Conservation (phyloP, 306 rosid genomes). For the Luffa aegyptiaca region DNA sequence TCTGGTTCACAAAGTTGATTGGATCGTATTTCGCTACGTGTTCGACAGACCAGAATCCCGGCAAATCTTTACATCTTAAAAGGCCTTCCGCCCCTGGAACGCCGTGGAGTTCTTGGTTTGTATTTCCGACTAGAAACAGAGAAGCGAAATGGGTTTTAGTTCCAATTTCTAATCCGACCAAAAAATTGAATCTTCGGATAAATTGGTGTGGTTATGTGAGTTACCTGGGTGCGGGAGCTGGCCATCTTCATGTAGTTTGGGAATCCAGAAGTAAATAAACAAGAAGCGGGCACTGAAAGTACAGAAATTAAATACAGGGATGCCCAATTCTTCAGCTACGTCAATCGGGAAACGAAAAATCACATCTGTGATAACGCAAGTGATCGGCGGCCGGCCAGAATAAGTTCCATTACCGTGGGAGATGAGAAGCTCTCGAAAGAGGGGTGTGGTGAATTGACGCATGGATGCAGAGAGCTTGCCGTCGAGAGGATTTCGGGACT, state of each 20-base stretch:
- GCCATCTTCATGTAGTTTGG: slow-evolving; percentile 12
- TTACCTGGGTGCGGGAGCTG: slow-evolving; percentile 39
- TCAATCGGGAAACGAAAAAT: slow-evolving; percentile 15
- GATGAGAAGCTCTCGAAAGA: slow-evolving; percentile 17
- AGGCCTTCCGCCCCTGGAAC: slow-evolving; percentile 35
- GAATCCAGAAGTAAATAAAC: slow-evolving; percentile 30
- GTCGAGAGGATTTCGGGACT: too few relatives aligned
- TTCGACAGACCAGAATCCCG: slow-evolving; percentile 8
- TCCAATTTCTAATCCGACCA: neutral
- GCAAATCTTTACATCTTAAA: slow-evolving; percentile 41
- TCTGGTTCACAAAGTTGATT: neutral
- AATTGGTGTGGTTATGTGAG: too few relatives aligned
- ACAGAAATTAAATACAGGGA: slow-evolving; percentile 28
- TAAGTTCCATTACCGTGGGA: neutral
- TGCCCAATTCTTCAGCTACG: slow-evolving; percentile 16
- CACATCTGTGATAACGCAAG: slow-evolving; percentile 35
- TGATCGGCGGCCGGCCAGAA: neutral
- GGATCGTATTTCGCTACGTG: neutral
- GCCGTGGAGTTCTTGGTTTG: slow-evolving; percentile 23
- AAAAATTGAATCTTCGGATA: too few relatives aligned
- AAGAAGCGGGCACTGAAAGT: too few relatives aligned
- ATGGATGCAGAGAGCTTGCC: too few relatives aligned
- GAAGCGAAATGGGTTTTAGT: too few relatives aligned
- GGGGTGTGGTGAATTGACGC: too few relatives aligned
- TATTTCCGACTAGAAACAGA: slow-evolving; percentile 29